These are phyloP conservation scores for Pyrenopolyporus hunteri DNA, from an alignment of 495 filamentous ascomycete species.

Conservation along the genomic window DNA sequence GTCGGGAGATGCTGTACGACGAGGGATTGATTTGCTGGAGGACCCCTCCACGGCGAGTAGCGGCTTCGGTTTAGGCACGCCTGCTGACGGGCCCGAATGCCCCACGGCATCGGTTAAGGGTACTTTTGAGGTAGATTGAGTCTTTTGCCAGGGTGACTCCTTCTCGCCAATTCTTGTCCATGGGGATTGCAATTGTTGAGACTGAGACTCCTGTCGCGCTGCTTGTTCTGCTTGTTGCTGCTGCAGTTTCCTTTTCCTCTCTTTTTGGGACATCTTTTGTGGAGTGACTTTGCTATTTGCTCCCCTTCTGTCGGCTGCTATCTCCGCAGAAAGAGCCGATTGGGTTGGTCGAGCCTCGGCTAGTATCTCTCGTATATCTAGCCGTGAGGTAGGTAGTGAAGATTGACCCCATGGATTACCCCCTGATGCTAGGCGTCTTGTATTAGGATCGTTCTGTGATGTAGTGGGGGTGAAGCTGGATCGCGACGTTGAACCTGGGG, in stretches of 20 bases:
- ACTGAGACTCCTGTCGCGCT: constrained; percentile 54
- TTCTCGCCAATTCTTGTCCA: constrained; percentile 48
- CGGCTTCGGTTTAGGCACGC: constrained; percentile 50
- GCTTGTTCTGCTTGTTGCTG: constrained; percentile 68
- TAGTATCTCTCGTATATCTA: constrained; percentile 85
- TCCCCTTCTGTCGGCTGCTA: constrained; percentile 62
- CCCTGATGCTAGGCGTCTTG: constrained; percentile 25
- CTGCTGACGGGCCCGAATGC: constrained; percentile 54
- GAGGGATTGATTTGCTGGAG: constrained; percentile 39
- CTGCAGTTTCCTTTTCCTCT: constrained; percentile 82
- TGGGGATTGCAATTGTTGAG: constrained; percentile 45
- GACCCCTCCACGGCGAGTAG: constrained; percentile 44
- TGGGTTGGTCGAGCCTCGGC: constrained; percentile 68
- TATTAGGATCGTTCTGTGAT: constrained; percentile 2
- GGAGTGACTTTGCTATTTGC: constrained; percentile 40
- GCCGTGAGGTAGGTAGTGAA: constrained; percentile 63
- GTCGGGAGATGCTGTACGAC: constrained; percentile 60
- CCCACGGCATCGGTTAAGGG: constrained; percentile 42
- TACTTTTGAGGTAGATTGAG: constrained; percentile 43
- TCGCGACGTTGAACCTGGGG: background rate
- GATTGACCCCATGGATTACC: constrained; percentile 67
- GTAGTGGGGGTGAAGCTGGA: background rate
- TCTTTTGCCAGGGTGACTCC: constrained; percentile 76
- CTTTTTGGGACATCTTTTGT: constrained; percentile 82
- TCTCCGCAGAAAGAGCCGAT: constrained; percentile 75